Evolutionary conservation across 225 moss, liverwort and hornwort species (phyloP).

Genomic region (Polytrichum formosum): DNA sequence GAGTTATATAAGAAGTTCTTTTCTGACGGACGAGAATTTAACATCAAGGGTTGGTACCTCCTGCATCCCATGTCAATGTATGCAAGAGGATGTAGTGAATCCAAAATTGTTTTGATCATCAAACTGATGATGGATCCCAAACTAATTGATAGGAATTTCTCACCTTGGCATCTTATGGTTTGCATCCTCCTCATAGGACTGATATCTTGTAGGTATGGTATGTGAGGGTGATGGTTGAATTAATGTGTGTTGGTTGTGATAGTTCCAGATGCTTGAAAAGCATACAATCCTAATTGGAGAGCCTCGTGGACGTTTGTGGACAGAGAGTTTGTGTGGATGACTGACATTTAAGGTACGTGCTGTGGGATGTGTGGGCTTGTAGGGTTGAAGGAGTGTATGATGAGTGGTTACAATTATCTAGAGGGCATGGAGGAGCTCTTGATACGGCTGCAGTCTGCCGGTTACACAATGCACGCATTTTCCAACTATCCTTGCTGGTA

Average conservation of each 20-base stretch:
- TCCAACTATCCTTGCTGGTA: constrained; percentile 96
- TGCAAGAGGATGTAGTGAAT: background rate
- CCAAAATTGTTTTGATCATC: no score
- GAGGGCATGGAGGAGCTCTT: constrained; percentile 86
- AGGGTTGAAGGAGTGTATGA: constrained; percentile 96
- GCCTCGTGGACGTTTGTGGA: background rate
- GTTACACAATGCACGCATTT: constrained; percentile 79
- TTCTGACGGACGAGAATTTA: constrained; percentile 72
- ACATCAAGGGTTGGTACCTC: constrained; percentile 62
- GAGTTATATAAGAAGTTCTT: constrained; percentile 73
- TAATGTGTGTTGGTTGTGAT: no score
- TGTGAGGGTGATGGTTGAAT: no score
- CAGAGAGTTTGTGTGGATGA: background rate
- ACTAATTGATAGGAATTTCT: no score
- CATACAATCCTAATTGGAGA: constrained; percentile 2
- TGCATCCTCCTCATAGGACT: no score
- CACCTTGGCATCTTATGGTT: no score
- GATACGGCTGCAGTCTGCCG: constrained; percentile 60
- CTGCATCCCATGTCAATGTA: background rate
- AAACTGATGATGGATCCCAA: no score
- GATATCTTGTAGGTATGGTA: no score
- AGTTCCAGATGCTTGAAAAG: background rate
- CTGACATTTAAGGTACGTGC: background rate
- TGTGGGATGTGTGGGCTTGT: constrained; percentile 3
- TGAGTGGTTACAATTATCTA: constrained; percentile 73